Base-by-base conservation (phyloP, 768 basidiomycete species). In the Lactarius evosmus region DNA sequence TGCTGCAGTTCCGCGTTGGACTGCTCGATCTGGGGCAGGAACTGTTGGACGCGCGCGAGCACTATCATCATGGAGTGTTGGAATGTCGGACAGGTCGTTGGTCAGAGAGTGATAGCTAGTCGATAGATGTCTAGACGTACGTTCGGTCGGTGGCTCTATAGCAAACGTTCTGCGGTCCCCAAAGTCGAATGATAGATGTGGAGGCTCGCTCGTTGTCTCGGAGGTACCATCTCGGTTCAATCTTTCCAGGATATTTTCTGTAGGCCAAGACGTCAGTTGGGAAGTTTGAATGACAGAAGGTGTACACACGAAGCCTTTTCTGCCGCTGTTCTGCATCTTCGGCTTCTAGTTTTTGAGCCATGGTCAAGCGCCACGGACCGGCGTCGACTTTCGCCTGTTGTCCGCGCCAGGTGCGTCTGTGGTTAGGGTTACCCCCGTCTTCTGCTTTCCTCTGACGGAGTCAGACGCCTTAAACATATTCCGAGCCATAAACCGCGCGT, bases 11-110 rank as follows among this genome's bases (percentile, higher is more conserved):
- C 72, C 2, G 78, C 78, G 67, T 89, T 90, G 2, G 88, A 86
- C 14, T 84, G 85, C 53, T 85, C 82, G 19, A 90, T 75, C 67
- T 83, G 77, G 2, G 88, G 87, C 6, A 91, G 80, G 70, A 91
- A 90, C 0, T 83, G 80, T 71, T 84, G 82, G 4, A 89, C 78
- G 19, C 88, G 83, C 11, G 83, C 78, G 7, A 91, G 75, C 22
- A 91, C 89, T 91, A 66, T n/a, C 17, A 22, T 22, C 27, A 14
- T 27, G 27, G 56, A 12, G 55, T 27, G 52, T 67, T 29, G 61
- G 57, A 33, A 19, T 5, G 34, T 22, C 27, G 38, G 3, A 9
- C n/a, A 25, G 30, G 34, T 8, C 27, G 53, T 36, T 16, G 27
- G 51, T 29, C 16, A 40, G 17, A 52, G 27, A 16, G 14, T 3